Base-by-base conservation (phyloP, 345 rosid species). In the Pelargonium nanum region DNA sequence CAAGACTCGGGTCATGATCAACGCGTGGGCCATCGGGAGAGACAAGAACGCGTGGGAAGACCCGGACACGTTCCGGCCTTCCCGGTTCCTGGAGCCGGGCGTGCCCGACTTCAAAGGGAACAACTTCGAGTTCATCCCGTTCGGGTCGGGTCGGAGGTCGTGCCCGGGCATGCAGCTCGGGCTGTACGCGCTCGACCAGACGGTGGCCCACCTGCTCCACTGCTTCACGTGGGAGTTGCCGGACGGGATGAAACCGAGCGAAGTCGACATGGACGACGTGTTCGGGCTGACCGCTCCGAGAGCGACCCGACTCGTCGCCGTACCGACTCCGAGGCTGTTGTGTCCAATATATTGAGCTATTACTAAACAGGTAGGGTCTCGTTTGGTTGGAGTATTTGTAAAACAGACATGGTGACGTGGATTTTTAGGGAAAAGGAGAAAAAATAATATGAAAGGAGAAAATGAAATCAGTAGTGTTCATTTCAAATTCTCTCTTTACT, bases 81-180 rank as follows among this genome's bases (percentile, higher is more conserved):
- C 87, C 0, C 73, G 98, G 81, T 92, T 92, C 68, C 58, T 87
- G 72, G 61, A 76, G 28, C 72, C 75, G 22, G 83, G 81, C 0
- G 70, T 82, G 32, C 86, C 97, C 0, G 97, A 92, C 70, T 89
- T 81, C 64, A 89, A 78, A 65, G 97, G 97, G 6, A 80, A 52
- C 59, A 75, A 85, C 64, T 92, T 89, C 30, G 93, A 89, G 81
- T 89, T 89, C 58, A 76, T 89, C 19, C 97, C 98, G 0, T 92
- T 92, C 58, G 98, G 95, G 65, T 81, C 97, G 19, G 97, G 98
- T 58, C 72, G 97, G 60, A 78, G 93, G 72, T 89, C 95, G 0
- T 89, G 98, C 59, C 97, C 96, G 1, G 97, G 98, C 0, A 92
- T 92, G 97, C 88, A 85, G 28, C 93, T 92, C 1, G 98, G 98